Base-by-base conservation (phyloP, 1,139 yeast genomes). In the Candida frijolesensis region DNA sequence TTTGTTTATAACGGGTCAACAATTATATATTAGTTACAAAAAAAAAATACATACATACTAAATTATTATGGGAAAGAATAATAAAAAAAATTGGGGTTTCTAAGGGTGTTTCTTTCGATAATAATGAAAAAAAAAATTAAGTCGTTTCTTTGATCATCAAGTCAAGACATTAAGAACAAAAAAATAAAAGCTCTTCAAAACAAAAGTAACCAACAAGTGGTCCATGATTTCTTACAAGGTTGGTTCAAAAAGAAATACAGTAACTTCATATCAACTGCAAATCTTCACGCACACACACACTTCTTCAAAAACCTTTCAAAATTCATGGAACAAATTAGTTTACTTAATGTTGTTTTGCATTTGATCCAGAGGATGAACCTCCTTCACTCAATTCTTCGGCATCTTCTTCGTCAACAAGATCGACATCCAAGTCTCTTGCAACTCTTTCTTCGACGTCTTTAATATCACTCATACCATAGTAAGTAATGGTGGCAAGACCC, bases 391-490 rank as follows among this genome's bases (percentile, higher is more conserved):
- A 53, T 22, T 44, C 53, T 8, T 55, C 60, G n/a, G 55, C 69
- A 34, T 70, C 74, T 10, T 72, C 72, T 10, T 72, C 72, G 51
- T 78, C 80, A 45, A 76, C 77, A 47, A 72, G 63, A 50, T 76
- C 76, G 42, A 84, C 74, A 60, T 83, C 88, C 64, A 85, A 74
- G 57, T 82, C 86, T 60, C 77, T 71, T 42, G 80, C 80, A 48
- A 84, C 84, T 61, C 77, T 76, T 55, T 76, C 76, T 62, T 84
- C 88, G 50, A 82, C 76, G 63, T 84, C 75, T 58, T 76, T 76
- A 64, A 83, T 76, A 60, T 89, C 97, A 51, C 79, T 80, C 68
- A 85, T 67, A 51, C 92, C 92, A 61, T 80, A 86, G 49, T 73
- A 66, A 51, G 80, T 74, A 55, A 86, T 84, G 16, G 82, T 70